Evolutionary conservation across 2,329 filamentous ascomycete genomes (phyloP), one percentile per base, ranked within the genome.

Genomic region (Colletotrichum sp.): DNA sequence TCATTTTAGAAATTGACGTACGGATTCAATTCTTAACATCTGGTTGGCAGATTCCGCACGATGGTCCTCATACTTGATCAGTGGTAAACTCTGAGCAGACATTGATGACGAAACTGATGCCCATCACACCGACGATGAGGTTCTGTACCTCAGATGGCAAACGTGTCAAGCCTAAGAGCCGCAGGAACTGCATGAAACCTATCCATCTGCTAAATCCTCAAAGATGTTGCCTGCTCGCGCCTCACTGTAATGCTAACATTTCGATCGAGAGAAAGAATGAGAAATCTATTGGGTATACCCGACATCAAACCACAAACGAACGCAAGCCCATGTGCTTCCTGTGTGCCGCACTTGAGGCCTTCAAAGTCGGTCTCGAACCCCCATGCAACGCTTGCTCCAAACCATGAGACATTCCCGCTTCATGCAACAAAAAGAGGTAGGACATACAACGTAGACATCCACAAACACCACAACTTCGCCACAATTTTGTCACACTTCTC

Each of bases 381-480:
- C 30, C n/a, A 69, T 69, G 34, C 67, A 69, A 30, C 16, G 30
- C 65, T 68, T 36, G 39, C 26, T 32, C 34, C 13, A 3, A 13
- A 8, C 8, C 8, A n/a, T 49, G 18, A 55, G 9, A 34, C 4
- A 49, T 13, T 52, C 18, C 7, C 21, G n/a, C 30, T 9, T 36
- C 16, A 72, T 7, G 44, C 10, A 8, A 64, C 36, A 16, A 78
- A 71, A 7, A 76, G 36, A 8, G 80, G 79, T 9, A 80, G 21
- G 1, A 79, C 44, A 59, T 80, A 81, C n/a, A 80, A 39, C 5
- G 72, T 52, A 15, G 76, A 67, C 59, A 80, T 67, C 80, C 80
- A 81, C 21, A 79, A 36, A 59, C 80, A 81, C 80, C 80, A 81
- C 34, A 80, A 44, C 76, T 80, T 80, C 57, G 78, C 78, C 60